Evolutionary conservation across 1,284 basidiomycete species (phyloP).

Genomic region (Tilletia caries): DNA sequence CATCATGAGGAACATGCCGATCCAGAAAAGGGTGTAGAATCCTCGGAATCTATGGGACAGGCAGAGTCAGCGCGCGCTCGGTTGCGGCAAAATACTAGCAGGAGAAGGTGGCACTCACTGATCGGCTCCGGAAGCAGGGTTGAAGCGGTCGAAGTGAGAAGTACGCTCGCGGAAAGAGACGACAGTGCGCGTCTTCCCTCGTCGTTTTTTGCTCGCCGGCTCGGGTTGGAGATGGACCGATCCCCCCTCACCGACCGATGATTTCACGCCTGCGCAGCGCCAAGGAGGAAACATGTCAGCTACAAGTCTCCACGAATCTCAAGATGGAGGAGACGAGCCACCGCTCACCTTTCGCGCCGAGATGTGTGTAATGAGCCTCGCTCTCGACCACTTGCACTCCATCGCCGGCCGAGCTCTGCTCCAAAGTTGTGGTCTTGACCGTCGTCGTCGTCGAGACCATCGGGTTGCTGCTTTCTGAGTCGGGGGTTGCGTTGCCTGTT

Average conservation of each 20-base stretch:
- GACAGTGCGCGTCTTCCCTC: constrained; percentile 30
- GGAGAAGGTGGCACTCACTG: constrained; percentile 15
- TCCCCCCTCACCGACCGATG: constrained; percentile 35
- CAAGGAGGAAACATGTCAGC: not conserved
- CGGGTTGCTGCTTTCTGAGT: not conserved
- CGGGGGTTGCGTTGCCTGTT: not conserved
- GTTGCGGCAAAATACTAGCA: not conserved
- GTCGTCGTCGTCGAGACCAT: not conserved
- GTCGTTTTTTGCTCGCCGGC: constrained; percentile 17
- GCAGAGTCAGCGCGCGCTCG: constrained; percentile 7
- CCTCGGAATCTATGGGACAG: constrained; percentile 36
- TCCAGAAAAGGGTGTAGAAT: constrained; percentile 53
- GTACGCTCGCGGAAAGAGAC: constrained; percentile 38
- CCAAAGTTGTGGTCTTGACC: not conserved
- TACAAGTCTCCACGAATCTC: not conserved
- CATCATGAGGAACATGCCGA: constrained; percentile 43
- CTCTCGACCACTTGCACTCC: constrained; percentile 4
- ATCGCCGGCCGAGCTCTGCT: not conserved
- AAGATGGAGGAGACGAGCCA: not conserved
- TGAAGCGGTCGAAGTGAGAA: constrained; percentile 43
- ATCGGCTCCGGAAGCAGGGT: constrained; percentile 24
- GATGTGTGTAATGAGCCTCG: constrained; percentile 16
- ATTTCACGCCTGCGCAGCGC: constrained; percentile 18
- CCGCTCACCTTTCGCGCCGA: constrained; percentile 28
- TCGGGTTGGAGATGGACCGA: constrained; percentile 34